Base-by-base conservation (phyloP, 164 flowering plant genomes). In the Warburgia ugandensis region DNA sequence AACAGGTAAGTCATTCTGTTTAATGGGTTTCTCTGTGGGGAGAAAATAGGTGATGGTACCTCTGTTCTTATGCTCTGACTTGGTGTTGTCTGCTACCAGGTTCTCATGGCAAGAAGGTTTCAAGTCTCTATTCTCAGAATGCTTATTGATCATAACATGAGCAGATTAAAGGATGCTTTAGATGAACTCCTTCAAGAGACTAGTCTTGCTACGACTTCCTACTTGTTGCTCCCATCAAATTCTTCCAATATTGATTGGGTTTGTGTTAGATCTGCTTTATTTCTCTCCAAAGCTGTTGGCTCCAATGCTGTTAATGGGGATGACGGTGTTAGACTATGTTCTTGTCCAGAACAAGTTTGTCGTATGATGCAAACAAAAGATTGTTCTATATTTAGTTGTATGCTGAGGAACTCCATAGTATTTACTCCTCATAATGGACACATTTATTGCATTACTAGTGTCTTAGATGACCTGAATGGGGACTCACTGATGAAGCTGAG, bases 401-500 rank as follows among this genome's bases (percentile, higher is more conserved):
- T 64, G 55, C 66, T 86, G 30, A 63, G 62, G 49, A 76, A 79
- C 29, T 77, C 84, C n/a, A 39, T 90, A 42, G 85, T 90, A 4
- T 59, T 37, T 39, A 86, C 97, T 4, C 97, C 97, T 10, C 91
- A 90, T 48, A 90, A 74, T 68, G 79, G 76, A 5, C 27, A 21
- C 3, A 16, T 82, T 9, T 90, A 90, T 54, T 74, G 69, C 58
- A 54, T 76, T 26, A 53, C 45, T 29, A 72, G 79, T 30, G 48
- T 67, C 50, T 59, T 82, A 29, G 55, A 70, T 46, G 67, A 64
- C 19, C 17, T 80, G 68, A 42, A 84, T 68, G 83, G 77, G 10
- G 76, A 70, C 63, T 77, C 94, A 0, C 16, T 5, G 51, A 45
- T 90, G 67, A 64, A 25, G 16, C 28, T 45, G 36, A 60, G 52